Evolutionary conservation across 768 basidiomycete species (phyloP).

Genomic region (Neoboletus subvelutipes): DNA sequence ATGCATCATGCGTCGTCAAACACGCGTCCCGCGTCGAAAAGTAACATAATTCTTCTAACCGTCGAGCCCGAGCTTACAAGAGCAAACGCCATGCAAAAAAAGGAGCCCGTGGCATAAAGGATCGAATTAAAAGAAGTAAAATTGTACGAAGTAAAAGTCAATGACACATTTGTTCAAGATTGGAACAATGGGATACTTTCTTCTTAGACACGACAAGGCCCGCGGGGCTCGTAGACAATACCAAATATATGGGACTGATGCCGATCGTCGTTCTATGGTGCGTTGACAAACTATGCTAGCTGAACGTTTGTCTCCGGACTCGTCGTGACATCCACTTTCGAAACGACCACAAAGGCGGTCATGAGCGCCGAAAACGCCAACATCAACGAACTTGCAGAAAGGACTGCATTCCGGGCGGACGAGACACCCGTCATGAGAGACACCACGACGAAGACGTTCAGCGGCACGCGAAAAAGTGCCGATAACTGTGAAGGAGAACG

Average conservation of each 20-base stretch:
- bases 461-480: slow-evolving; percentile 69
- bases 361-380: slow-evolving; percentile 58
- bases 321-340: slow-evolving; percentile 29
- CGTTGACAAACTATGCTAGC: slow-evolving; percentile 10
- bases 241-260: background rate
- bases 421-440: slow-evolving; percentile 69
- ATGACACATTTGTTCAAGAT: background rate
- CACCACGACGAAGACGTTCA: slow-evolving; percentile 72
- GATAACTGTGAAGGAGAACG: slow-evolving; percentile 46
- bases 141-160: no score
- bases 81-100: background rate
- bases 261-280: background rate
- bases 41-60: background rate
- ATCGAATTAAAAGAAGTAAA: background rate
- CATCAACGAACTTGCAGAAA: slow-evolving; percentile 56
- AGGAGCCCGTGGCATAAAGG: background rate
- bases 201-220: background rate
- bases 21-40: background rate
- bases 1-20: no score
- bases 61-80: background rate
- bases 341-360: slow-evolving; percentile 50
- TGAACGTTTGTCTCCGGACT: slow-evolving; percentile 20
- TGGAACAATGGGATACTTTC: background rate
- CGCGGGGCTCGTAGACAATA: background rate
- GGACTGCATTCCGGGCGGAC: slow-evolving; percentile 58